Base-by-base conservation (phyloP, 75 land plant species). In the Selaginella tamariscina region DNA sequence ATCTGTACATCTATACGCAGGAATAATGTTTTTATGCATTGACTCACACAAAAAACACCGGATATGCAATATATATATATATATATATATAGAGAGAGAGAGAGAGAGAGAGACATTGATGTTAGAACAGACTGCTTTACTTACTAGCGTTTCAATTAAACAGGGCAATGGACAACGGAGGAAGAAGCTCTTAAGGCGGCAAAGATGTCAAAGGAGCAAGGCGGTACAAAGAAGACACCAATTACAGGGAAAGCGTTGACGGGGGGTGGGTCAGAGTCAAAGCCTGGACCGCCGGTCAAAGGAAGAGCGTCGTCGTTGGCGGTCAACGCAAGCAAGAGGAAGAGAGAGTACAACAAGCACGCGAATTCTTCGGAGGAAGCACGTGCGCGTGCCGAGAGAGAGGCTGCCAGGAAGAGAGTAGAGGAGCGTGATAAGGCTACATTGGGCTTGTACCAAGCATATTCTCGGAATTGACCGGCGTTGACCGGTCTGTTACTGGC, bases 401-500 rank as follows among this genome's bases (percentile, higher is more conserved):
- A 89, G 54, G 96, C 98, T 54, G 97, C 97, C 27, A 86, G 70
- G 71, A 92, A 84, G 75, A 87, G 96, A 68, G 73, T 81, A 23
- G 79, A 89, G 71, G 95, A 86, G 69, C 82, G 95, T 54, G 97
- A 92, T 68, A 84, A 84, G 67, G 62, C 77, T 9, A 27, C 88
- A 56, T 75, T 86, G 69, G 97, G 97, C 30, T 86, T 91, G 21
- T 88, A 91, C 69, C 74, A 79, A 64, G 57, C 77, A 22, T 79
- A 73, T 54, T 81, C n/a, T n/a, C n/a, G n/a, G n/a, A n/a, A n/a
- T n/a, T n/a, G n/a, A n/a, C n/a, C n/a, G n/a, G n/a, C n/a, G n/a
- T n/a, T n/a, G n/a, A n/a, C n/a, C n/a, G n/a, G n/a, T n/a, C n/a
- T n/a, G n/a, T n/a, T n/a, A n/a, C n/a, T n/a, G n/a, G n/a, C n/a